Evolutionary conservation across 2,329 filamentous ascomycete species (phyloP).

Genomic region (Pseudocercospora cruenta): DNA sequence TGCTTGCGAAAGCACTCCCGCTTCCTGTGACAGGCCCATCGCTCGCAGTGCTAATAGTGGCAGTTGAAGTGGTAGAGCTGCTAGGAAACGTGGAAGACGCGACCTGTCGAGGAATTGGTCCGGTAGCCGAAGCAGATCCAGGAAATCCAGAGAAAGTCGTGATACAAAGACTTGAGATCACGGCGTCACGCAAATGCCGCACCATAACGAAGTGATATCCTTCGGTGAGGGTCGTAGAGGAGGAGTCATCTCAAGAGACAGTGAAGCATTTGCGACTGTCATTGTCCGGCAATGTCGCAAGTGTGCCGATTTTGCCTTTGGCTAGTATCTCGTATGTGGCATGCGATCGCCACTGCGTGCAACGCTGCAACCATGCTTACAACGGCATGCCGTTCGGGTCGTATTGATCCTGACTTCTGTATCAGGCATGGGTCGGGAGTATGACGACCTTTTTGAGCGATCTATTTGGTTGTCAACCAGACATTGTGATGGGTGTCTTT

Average conservation of each 20-base stretch:
- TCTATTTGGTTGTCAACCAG: no score
- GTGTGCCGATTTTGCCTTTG: no score
- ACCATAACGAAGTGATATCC: neutral
- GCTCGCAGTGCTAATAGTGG: neutral
- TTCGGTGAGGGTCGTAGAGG: no score
- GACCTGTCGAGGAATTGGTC: neutral
- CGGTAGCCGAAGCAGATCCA: neutral
- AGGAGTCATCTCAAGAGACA: neutral
- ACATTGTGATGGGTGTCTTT: no score
- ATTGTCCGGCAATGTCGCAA: neutral
- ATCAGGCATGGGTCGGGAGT: no score
- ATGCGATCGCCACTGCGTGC: no score
- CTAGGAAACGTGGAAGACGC: neutral
- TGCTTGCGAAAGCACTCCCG: conserved; percentile 17
- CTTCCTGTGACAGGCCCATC: neutral
- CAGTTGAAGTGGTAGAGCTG: neutral
- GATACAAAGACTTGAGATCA: neutral
- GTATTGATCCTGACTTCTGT: no score
- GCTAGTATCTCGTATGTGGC: no score
- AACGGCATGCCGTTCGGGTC: no score
- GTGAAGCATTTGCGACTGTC: neutral
- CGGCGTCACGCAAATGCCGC: neutral
- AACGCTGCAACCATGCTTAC: no score
- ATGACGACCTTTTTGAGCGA: no score
- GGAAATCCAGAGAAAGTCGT: neutral